These are phyloP conservation scores for Exophiala aquamarina DNA, from an alignment of 2,329 filamentous ascomycete genomes.

Conservation along the genomic window DNA sequence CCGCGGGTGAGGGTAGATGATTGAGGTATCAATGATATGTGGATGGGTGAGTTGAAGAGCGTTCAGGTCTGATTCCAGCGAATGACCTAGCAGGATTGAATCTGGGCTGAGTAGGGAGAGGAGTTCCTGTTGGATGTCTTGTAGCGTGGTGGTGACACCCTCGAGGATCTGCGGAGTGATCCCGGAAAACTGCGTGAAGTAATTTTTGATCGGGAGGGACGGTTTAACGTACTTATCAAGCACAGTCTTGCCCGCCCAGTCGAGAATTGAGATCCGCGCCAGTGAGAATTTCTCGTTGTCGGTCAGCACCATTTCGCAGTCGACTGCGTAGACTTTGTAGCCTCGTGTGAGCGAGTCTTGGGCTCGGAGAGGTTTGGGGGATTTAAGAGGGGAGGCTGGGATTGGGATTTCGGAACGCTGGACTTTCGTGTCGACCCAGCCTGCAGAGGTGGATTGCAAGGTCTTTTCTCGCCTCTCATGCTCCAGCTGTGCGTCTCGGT, in stretches of 20 bases:
- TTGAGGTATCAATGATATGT: conserved; percentile 87
- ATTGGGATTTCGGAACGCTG: conserved; percentile 52
- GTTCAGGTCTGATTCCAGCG: conserved; percentile 60
- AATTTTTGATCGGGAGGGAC: conserved; percentile 81
- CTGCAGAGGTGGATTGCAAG: conserved; percentile 52
- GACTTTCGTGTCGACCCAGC: conserved; percentile 82
- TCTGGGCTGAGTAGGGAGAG: conserved; percentile 62
- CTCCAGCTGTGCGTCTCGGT: conserved; percentile 55
- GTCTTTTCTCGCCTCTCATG: conserved; percentile 53
- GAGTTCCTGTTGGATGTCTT: conserved; percentile 78
- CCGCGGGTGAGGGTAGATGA: conserved; percentile 86
- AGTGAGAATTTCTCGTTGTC: conserved; percentile 77
- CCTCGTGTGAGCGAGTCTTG: conserved; percentile 67
- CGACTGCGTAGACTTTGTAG: conserved; percentile 74
- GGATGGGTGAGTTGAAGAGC: conserved; percentile 86
- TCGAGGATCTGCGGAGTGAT: conserved; percentile 85
- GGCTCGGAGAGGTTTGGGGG: background rate
- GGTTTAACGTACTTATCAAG: conserved; percentile 93
- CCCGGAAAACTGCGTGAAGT: conserved; percentile 87
- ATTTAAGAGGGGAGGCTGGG: background rate
- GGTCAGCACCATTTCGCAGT: conserved; percentile 97
- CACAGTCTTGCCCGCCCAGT: conserved; percentile 77
- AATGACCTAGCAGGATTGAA: conserved; percentile 48
- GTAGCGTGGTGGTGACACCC: conserved; percentile 76
- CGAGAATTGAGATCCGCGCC: conserved; percentile 81